These are phyloP conservation scores for Geotrichum ghanense DNA, from an alignment of 805 yeast species.

Conservation along the genomic window DNA sequence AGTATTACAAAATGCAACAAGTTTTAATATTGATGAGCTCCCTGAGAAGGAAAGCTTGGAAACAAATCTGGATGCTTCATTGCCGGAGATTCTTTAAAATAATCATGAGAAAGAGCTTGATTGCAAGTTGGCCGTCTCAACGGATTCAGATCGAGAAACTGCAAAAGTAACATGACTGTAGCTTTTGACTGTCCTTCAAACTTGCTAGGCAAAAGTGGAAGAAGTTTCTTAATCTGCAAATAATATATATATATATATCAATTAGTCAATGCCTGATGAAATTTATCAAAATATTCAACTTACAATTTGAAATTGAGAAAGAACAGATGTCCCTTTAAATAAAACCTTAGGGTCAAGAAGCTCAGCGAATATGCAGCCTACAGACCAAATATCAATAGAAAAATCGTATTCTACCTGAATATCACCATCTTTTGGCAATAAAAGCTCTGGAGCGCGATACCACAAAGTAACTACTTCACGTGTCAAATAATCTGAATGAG, in stretches of 20 bases:
- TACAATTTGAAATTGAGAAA: constrained; percentile 30
- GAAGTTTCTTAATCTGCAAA: background rate
- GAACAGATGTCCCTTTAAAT: constrained; percentile 34
- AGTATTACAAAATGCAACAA: no score
- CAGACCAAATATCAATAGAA: constrained; percentile 42
- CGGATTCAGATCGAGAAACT: constrained; percentile 35
- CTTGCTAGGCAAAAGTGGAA: background rate
- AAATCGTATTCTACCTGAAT: constrained; percentile 29
- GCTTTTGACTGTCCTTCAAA: background rate
- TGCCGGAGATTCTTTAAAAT: constrained; percentile 32
- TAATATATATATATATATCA: background rate
- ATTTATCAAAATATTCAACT: background rate
- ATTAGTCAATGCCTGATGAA: background rate
- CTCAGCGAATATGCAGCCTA: constrained; percentile 50
- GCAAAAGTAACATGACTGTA: constrained; percentile 3
- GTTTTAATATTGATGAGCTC: no score
- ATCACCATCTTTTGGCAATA: constrained; percentile 11
- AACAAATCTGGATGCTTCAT: constrained; percentile 24
- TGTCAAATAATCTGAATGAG: constrained; percentile 10
- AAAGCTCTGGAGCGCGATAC: constrained; percentile 27
- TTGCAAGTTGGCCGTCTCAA: constrained; percentile 31
- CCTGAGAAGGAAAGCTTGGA: constrained; percentile 19
- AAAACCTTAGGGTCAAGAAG: constrained; percentile 33
- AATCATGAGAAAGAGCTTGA: constrained; percentile 35
- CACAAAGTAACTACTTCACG: constrained; percentile 38